These are phyloP conservation scores for Nannochloropsis salina DNA, from an alignment of 108 stramenopile species.

Conservation along the genomic window DNA sequence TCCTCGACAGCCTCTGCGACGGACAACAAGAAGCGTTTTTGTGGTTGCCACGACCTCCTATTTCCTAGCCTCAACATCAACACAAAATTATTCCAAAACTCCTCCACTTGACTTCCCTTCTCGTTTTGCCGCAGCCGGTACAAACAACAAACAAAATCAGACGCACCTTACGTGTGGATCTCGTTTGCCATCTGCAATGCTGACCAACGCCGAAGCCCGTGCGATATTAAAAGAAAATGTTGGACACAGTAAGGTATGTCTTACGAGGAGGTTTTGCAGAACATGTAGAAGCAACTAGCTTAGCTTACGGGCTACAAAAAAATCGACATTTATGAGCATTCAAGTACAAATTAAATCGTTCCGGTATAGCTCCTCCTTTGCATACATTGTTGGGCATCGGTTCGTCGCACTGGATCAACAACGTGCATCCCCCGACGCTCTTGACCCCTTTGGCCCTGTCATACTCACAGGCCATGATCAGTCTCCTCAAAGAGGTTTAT, in stretches of 20 bases:
- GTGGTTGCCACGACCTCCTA: not conserved
- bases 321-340: no score
- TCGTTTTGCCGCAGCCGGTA: not conserved
- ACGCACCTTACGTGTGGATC: not conserved
- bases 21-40: not conserved
- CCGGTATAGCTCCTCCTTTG: no score
- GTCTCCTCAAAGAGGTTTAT: not conserved
- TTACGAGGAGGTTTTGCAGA: no score
- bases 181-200: not conserved
- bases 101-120: not conserved
- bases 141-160: not conserved
- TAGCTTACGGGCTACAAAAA: no score
- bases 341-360: no score
- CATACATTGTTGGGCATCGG: no score
- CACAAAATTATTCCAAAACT: not conserved
- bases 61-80: not conserved
- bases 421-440: no score
- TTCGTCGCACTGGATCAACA: no score
- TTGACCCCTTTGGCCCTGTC: no score
- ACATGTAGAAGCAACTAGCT: no score
- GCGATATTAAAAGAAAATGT: constrained; percentile 11
- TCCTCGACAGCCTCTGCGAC: not conserved
- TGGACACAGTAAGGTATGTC: not conserved
- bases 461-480: not conserved
- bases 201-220: not conserved